Base-by-base conservation (phyloP, 2,329 filamentous ascomycete genomes). In the Paramyrothecium roridum region DNA sequence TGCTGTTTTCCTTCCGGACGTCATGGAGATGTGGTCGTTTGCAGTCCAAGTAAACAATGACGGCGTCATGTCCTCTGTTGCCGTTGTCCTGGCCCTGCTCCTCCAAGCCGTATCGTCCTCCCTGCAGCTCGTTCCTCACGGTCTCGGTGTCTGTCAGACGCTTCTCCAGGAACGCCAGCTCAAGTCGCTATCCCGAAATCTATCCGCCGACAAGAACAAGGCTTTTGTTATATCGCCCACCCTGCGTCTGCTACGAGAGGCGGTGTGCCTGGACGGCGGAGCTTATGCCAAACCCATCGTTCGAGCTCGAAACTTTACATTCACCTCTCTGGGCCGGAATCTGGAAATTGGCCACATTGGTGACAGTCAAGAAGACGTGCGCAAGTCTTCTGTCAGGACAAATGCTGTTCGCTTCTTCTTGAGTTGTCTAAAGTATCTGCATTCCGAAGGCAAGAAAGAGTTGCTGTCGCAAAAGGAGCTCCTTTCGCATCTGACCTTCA, bases 201-300 rank as follows among this genome's bases (percentile, higher is more conserved):
- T 98, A 19, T 88, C 90, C 3, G 85, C 90, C 0, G 87, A 90
- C 22, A 93, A 91, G 70, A 82, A 85, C 50, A 96, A 96, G 67
- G 91, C 92, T 43, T 91, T 90, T 70, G 78, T 98, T 56, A 93
- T 97, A 57, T 95, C 91, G 3, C 93, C 95, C 1, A 93, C 90
- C 22, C 76, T 99, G 56, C 86, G 93, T 55, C 76, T 99, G 52
- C 80, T 99, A 57, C 90, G 88, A 52, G 93, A 99, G 73, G 81
- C 93, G n/a, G 84, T 91, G 17, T 86, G 81, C 54, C 89, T 96
- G 60, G 93, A 98, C 71, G 92, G 92, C 17, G 96, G 95, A 16
- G 83, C 85, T 46, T 80, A 92, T 54, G 91, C 93, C 26, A 87
- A 85, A 61, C 81, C 87, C 48, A 80, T 97, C 34, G 96, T 96